Base-by-base conservation (phyloP, 108 stramenopile genomes). In the Cylindrotheca fusiformis region DNA sequence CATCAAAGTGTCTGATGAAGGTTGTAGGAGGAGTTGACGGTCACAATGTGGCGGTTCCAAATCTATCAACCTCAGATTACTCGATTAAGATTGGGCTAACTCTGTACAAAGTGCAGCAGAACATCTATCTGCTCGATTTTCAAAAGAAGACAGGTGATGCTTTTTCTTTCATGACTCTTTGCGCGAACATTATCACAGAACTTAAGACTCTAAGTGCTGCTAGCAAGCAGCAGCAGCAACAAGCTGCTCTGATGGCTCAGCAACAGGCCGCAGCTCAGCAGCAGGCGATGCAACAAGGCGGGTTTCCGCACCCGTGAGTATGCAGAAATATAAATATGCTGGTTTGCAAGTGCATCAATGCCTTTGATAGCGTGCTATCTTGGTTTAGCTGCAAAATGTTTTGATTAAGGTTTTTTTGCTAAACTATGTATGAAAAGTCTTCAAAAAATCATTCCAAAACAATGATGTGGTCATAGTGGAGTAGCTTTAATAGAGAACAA, bases 21-120 rank as follows among this genome's bases (percentile, higher is more conserved):
- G 87, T 91, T 25, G 68, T 90, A 50, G 76, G 80, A 0, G 83
- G 83, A 2, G 60, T 60, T 32, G 85, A 86, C 31, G 83, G 79
- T 14, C 77, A 72, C 45, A 48, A 59, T 49, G 80, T 84, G 19
- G 27, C 68, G 12, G 87, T 91, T n/a, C 93, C 93, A 18, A 86
- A 90, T 66, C 69, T 95, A 6, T 86, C 78, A 45, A 89, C 90
- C 28, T 73, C 74, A 27, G 90, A 88, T 48, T 96, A 96, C 75
- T 80, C 84, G 32, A 86, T 96, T 78, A 90, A 95, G 55, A 93
- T 97, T 45, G 95, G 90, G 27, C 67, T 99, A 53, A 94, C 92
- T 10, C 65, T 99, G 68, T 99, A 98, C 93, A 97, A 98, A 78
- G 99, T 99, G 45, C 99, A 99, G 79, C 93, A 93, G 59, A 94